Evolutionary conservation across 805 yeast genomes (phyloP), one percentile per base, ranked within the genome.

Genomic region (Candida silvatica): DNA sequence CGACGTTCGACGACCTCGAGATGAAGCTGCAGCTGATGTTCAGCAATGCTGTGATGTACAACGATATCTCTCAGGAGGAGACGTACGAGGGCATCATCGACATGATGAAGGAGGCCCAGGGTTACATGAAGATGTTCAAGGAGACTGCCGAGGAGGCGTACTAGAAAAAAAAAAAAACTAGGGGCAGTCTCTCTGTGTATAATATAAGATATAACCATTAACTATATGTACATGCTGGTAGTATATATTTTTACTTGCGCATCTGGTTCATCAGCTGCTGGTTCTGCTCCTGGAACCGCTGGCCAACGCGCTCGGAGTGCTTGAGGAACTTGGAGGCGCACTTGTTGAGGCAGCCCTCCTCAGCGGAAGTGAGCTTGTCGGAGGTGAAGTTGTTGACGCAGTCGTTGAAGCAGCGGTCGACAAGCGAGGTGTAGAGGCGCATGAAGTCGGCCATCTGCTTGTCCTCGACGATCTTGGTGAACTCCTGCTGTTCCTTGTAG

Each of bases 371-470:
- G 57, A 92, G 73, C 55, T 77, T 76, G 57, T 80, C 78, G 29
- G 97, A 86, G 39, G 99, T 92, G 77, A 92, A 90, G 62, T 92
- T 98, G 61, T 88, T 90, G 58, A 92, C 96, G 68, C 99, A 92
- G 66, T 92, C 97, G 41, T 77, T 76, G 69, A 92, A 92, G 69
- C 99, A 92, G 69, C 95, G 82, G 63, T 90, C 94, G 36, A 92
- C 97, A 51, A 92, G 74, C 58, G 82, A 81, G 45, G 97, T 87
- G 74, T 92, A 92, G 39, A 82, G 69, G 59, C 92, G 81, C 97
- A 92, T 90, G 80, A 90, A 92, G 62, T 90, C 98, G 64, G 83
- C 84, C 96, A 92, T 88, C 66, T 90, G 98, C 71, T 90, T 90
- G 59, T 83, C 88, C 67, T 90, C 98, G 45, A 90, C 95, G 45